Evolutionary conservation across 2,329 filamentous ascomycete species (phyloP).

Genomic region (Fusarium sp.): DNA sequence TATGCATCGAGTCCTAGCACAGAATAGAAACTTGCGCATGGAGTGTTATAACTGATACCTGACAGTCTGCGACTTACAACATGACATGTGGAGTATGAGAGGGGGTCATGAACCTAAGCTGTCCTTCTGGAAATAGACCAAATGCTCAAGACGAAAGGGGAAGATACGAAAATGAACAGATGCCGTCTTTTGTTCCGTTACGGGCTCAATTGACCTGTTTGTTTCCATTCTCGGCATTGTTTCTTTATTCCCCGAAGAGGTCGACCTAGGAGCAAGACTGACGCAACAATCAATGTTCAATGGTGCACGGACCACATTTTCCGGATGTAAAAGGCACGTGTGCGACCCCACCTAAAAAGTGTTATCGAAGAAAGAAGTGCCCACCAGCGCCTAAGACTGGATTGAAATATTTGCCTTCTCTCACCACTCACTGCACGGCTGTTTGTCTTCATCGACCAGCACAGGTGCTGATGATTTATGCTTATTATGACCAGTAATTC

Average conservation of each 20-base stretch:
- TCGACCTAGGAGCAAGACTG: neutral
- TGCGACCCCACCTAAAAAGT: slow-evolving; percentile 41
- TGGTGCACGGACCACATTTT: slow-evolving; percentile 21
- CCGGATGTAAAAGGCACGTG: slow-evolving; percentile 45
- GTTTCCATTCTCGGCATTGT: neutral
- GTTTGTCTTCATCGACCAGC: slow-evolving; percentile 14
- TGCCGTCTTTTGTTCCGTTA: neutral
- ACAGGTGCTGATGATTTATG: slow-evolving; percentile 22
- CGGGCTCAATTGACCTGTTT: neutral
- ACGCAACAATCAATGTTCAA: slow-evolving; percentile 14
- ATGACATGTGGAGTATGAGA: neutral
- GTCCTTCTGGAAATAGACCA: neutral
- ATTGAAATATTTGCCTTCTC: slow-evolving; percentile 21
- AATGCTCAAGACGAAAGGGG: neutral
- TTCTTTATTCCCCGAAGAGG: neutral
- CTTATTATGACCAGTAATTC: slow-evolving; percentile 46
- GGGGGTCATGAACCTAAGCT: neutral
- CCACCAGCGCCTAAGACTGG: slow-evolving; percentile 30
- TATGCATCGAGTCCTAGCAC: slow-evolving; percentile 37
- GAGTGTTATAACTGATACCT: slow-evolving; percentile 25
- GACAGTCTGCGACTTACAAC: slow-evolving; percentile 1
- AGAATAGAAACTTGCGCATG: slow-evolving; percentile 18
- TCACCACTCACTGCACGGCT: slow-evolving; percentile 10
- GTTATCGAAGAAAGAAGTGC: slow-evolving; percentile 43
- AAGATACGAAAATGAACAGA: neutral